Base-by-base conservation (phyloP, 2,329 filamentous ascomycete genomes). In the Cercospora janseana region DNA sequence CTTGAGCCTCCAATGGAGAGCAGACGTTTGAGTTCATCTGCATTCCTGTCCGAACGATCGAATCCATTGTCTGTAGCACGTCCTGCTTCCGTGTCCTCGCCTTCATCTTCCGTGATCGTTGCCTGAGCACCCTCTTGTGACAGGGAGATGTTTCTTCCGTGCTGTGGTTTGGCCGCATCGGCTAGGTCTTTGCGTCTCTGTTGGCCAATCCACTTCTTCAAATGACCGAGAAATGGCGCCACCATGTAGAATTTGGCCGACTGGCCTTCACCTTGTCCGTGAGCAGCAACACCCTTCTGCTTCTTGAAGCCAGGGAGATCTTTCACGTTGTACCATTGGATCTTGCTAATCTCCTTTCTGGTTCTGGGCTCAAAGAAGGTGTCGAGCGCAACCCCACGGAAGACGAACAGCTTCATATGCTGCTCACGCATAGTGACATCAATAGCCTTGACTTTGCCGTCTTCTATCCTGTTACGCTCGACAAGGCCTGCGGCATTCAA, bases 171-270 rank as follows among this genome's bases (percentile, higher is more conserved):
- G 15, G 27, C 12, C 29, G 23, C 23, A 28, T 43, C 43, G 9
- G 46, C 15, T 24, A 46, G 49, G 60, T 88, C 87, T n/a, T 79
- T 76, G 70, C 85, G 90, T 73, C 82, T 86, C 70, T 95, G 88
- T 57, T 86, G 81, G n/a, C 82, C 75, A 38, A 97, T 89, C 91
- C 91, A 97, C 67, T 88, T 89, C 70, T 89, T 91, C 41, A 98
- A 71, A 4, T 83, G 87, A 1, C 83, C 83, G 47, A 97, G 75
- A 66, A 98, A 98, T 0, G 92, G 91, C 0, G 90, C 90, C 13
- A 98, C 93, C 88, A 97, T 96, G 71, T 96, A 98, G 68, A 96
- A 97, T 65, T 92, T 96, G 68, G 88, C 90, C 31, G 83, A 83
- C 60, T 86, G 88, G 9, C 81, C 70, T 9, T 79, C 76, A 79